phyloP scores from a whole-genome alignment of 805 yeast genomes.

The Saccharomycopsis sp. region DNA sequence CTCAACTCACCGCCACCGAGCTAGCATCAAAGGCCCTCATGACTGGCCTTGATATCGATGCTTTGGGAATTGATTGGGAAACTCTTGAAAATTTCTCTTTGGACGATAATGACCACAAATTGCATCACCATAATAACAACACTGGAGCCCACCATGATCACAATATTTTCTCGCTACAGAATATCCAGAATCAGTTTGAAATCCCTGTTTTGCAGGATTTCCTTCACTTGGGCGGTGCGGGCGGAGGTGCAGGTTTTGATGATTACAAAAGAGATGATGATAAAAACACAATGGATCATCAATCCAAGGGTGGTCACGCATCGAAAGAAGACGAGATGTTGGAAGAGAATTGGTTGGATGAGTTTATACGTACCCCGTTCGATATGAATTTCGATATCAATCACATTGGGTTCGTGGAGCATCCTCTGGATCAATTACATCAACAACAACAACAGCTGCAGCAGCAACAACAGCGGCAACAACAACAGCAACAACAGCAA shows the following conservation, averaged over 20 bases:
- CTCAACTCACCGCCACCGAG: constrained; percentile 52
- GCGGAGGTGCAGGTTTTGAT: constrained; percentile 35
- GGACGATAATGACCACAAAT: not conserved
- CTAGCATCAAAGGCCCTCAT: constrained; percentile 28
- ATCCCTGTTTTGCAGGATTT: constrained; percentile 33
- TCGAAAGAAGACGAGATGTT: not conserved
- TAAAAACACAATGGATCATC: not conserved
- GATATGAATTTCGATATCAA: constrained; percentile 47
- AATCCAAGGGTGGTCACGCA: not conserved
- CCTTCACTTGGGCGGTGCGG: constrained; percentile 32
- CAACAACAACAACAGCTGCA: constrained; percentile 20
- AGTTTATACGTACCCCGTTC: constrained; percentile 58
- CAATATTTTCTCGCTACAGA: constrained; percentile 22
- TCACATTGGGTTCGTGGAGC: constrained; percentile 45
- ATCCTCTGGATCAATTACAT: constrained; percentile 1
- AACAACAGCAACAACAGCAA: constrained; percentile 27
- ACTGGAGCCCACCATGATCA: constrained; percentile 24
- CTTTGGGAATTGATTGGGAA: constrained; percentile 29
- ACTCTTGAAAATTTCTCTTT: constrained; percentile 16
- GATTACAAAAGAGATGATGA: constrained; percentile 6
- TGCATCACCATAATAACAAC: constrained; percentile 17
- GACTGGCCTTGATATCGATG: constrained; percentile 32
- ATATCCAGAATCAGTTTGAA: constrained; percentile 23
- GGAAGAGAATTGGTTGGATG: constrained; percentile 57
- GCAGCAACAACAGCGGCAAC: constrained; percentile 24